Evolutionary conservation across 331 rosid species (phyloP).

Genomic region (Cucumis variabilis): DNA sequence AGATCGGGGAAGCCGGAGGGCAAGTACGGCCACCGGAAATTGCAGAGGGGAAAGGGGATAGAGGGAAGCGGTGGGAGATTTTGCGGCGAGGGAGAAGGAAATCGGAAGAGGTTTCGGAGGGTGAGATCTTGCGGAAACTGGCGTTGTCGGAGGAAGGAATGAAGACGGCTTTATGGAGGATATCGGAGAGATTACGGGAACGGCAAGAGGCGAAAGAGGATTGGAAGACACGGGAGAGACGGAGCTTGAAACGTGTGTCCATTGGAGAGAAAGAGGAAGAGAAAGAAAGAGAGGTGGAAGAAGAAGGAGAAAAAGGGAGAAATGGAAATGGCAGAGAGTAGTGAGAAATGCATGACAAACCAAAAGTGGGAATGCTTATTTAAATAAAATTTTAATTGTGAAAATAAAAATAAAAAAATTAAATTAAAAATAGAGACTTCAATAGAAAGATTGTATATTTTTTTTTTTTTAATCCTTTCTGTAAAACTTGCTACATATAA

Average conservation of each 20-base stretch:
- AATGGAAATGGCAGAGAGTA: not conserved
- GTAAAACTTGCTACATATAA: not conserved
- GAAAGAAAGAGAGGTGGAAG: not conserved
- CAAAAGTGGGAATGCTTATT: slow-evolving; percentile 37
- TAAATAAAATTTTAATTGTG: not conserved
- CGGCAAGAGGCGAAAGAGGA: slow-evolving; percentile 85
- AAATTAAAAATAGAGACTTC: not conserved
- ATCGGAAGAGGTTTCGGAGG: slow-evolving; percentile 48
- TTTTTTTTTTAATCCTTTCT: not conserved
- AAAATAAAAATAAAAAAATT: not conserved
- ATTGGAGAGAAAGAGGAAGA: slow-evolving; percentile 33
- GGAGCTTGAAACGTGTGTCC: slow-evolving; percentile 74
- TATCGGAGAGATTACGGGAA: slow-evolving; percentile 65
- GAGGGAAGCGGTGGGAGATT: slow-evolving; percentile 42
- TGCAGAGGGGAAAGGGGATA: slow-evolving; percentile 42
- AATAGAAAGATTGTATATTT: not conserved
- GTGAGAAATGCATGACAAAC: not conserved
- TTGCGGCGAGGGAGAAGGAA: slow-evolving; percentile 55
- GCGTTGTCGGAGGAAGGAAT: slow-evolving; percentile 38
- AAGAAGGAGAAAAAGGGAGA: not conserved
- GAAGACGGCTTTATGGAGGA: slow-evolving; percentile 61
- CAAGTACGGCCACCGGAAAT: slow-evolving; percentile 34
- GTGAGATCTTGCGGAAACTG: slow-evolving; percentile 36
- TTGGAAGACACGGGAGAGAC: slow-evolving; percentile 86
- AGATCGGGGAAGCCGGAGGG: slow-evolving; percentile 57